These are phyloP conservation scores for Neurospora sp. DNA, from an alignment of 495 filamentous ascomycete species.

Conservation along the genomic window DNA sequence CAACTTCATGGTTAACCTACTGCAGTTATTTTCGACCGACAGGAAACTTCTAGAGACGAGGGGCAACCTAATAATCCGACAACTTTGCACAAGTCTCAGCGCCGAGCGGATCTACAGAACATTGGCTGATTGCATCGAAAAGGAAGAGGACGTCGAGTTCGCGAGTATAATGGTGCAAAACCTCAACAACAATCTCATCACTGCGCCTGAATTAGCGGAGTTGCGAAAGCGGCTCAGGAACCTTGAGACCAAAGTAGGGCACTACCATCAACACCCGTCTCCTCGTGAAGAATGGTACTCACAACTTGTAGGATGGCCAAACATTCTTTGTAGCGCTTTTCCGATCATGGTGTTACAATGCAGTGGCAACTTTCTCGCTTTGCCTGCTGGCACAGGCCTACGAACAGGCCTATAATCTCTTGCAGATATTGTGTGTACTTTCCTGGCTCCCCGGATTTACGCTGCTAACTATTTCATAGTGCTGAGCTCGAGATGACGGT, in stretches of 20 bases:
- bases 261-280: neutral
- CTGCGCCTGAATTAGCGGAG: conserved; percentile 86
- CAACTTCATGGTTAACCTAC: conserved; percentile 93
- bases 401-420: conserved; percentile 92
- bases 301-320: conserved; percentile 64
- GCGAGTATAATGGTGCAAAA: conserved; percentile 99
- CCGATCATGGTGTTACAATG: conserved; percentile 96
- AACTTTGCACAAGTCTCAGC: conserved; percentile 85
- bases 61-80: conserved; percentile 92
- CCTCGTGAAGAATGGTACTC: conserved; percentile 6
- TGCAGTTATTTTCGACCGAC: conserved; percentile 93
- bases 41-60: conserved; percentile 80
- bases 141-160: conserved; percentile 97
- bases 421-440: conserved; percentile 79
- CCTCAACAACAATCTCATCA: conserved; percentile 97
- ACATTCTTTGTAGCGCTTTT: conserved; percentile 91
- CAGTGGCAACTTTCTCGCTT: conserved; percentile 92
- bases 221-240: conserved; percentile 83
- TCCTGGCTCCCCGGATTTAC: neutral
- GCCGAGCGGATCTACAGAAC: conserved; percentile 95
- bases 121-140: conserved; percentile 91
- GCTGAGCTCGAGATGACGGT: conserved; percentile 98
- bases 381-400: conserved; percentile 96
- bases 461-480: conserved; percentile 33
- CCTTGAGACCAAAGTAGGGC: conserved; percentile 65